Base-by-base conservation (phyloP, 768 basidiomycete species). In the Cubamyces lactineus region DNA sequence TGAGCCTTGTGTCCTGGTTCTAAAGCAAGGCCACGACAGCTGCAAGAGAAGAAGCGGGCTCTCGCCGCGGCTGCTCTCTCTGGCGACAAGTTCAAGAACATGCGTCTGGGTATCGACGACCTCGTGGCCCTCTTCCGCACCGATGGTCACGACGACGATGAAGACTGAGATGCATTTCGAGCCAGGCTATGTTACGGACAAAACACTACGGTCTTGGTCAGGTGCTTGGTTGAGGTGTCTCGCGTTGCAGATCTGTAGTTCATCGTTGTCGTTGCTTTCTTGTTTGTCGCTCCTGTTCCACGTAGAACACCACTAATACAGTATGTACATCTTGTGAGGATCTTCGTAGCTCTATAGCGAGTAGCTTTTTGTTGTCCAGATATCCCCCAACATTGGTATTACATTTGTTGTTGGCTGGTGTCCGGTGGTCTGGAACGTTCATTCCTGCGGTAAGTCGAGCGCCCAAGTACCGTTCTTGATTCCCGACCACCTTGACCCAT, bases 31-130 rank as follows among this genome's bases (percentile, higher is more conserved):
- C n/a, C 0, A 40, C 12, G 38, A 3, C 65, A 92, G 84, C 82
- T 98, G n/a, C 96, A 98, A 73, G 86, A 92, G n/a, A 84, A 86
- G 73, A 98, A 98, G 78, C 85, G 95, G 5, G 87, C 85, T 50
- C 81, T 98, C 1, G 86, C 96, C 1, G 80, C 81, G 24, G 93
- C 94, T 1, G 93, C 94, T 0, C 75, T 98, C 59, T 89, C 91
- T 34, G 96, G 96, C 9, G 88, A 93, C 76, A 94, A 90, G 75
- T 80, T 92, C 70, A 91, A 93, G 84, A 86, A 87, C 69, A 83
- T 87, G 82, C 88, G 86, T 65, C 85, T 98, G 21, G 87, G 89
- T 11, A 78, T 94, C 76, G 87, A 94, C 24, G 96, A 98, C 62
- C 80, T 98, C 64, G 82, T 96, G 75, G 88, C 86, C 0, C 76